Evolutionary conservation across 1,284 basidiomycete species (phyloP).

Genomic region (Amylostereum chailletii): DNA sequence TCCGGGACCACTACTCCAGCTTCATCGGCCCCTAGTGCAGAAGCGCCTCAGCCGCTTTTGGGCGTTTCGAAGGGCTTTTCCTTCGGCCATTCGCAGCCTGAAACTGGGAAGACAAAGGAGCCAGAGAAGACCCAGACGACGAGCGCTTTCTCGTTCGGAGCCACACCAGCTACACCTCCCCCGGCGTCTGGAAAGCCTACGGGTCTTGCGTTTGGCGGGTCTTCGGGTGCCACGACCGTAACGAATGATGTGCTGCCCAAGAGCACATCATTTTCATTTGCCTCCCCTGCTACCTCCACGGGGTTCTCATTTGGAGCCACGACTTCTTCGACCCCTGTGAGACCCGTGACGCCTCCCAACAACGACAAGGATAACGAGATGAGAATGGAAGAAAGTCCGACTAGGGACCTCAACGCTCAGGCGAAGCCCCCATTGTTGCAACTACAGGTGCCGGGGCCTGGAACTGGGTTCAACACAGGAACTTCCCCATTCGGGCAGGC

Average conservation of each 20-base stretch:
- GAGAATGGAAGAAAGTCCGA: slow-evolving; percentile 65
- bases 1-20: slow-evolving; percentile 3
- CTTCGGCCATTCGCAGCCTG: slow-evolving; percentile 16
- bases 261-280: too few relatives aligned
- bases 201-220: slow-evolving; percentile 4
- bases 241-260: background rate
- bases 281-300: slow-evolving; percentile 2
- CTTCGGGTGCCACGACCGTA: background rate
- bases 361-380: slow-evolving; percentile 37
- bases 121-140: slow-evolving; percentile 2
- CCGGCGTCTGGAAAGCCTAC: slow-evolving; percentile 7
- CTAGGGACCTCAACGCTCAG: slow-evolving; percentile 29
- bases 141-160: slow-evolving; percentile 15
- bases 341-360: slow-evolving; percentile 1
- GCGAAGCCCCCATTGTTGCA: slow-evolving; percentile 6
- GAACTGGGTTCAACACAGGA: slow-evolving; percentile 1
- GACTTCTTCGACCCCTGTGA: background rate
- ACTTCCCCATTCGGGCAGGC: slow-evolving; percentile 1
- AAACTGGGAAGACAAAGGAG: slow-evolving; percentile 3
- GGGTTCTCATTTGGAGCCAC: slow-evolving; percentile 11
- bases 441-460: slow-evolving; percentile 10
- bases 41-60: slow-evolving; percentile 7
- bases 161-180: slow-evolving; percentile 12
- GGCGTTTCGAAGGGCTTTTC: slow-evolving; percentile 15
- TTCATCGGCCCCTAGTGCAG: slow-evolving; percentile 4